Conservation (phyloP, 371 early-diverging fungal species). For the Mucor plumbeus region DNA sequence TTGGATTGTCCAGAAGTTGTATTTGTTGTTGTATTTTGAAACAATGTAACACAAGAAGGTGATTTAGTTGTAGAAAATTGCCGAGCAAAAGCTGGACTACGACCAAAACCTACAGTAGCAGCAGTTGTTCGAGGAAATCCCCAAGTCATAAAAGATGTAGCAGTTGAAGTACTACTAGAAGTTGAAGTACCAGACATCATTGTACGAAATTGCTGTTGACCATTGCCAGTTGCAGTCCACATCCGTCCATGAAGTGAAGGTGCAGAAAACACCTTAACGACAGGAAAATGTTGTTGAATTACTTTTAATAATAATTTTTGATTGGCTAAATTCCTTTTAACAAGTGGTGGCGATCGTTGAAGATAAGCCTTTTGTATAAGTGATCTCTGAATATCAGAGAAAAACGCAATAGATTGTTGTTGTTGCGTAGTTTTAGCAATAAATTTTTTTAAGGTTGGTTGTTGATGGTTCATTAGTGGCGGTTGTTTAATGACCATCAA, state of each 20-base stretch:
- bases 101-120: conserved; percentile 23
- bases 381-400: conserved; percentile 13
- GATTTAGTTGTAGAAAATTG: conserved; percentile 35
- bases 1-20: conserved; percentile 19
- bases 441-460: conserved; percentile 2
- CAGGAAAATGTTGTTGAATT: conserved; percentile 32
- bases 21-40: conserved; percentile 24
- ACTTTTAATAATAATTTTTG: conserved; percentile 17
- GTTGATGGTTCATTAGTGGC: conserved; percentile 9
- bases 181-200: conserved; percentile 28
- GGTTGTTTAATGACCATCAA: conserved; percentile 26
- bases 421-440: conserved; percentile 12
- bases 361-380: conserved; percentile 9
- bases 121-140: conserved; percentile 31
- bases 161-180: conserved; percentile 11
- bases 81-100: conserved; percentile 21
- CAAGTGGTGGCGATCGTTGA: neutral
- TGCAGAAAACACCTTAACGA: conserved; percentile 34
- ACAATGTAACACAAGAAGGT: conserved; percentile 22
- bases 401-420: conserved; percentile 21
- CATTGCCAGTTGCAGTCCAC: conserved; percentile 6
- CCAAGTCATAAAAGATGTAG: conserved; percentile 18
- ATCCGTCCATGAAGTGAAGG: conserved; percentile 21
- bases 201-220: conserved; percentile 29
- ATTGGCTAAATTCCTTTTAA: neutral